Base-by-base conservation (phyloP, 2,329 filamentous ascomycete species). In the Anthostomella pinea region DNA sequence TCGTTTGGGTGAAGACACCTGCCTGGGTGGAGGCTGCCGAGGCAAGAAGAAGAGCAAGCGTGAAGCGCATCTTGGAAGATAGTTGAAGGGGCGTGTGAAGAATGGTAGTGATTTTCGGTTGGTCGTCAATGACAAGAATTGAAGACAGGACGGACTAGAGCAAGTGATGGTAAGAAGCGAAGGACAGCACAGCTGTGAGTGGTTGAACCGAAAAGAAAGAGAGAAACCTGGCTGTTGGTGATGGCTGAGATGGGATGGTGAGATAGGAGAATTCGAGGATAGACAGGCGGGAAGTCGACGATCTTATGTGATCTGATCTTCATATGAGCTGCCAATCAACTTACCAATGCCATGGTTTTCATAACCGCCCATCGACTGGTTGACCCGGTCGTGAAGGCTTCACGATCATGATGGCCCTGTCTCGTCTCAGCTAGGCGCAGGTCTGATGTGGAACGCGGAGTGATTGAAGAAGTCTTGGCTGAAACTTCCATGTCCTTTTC, bases 151-250 rank as follows among this genome's bases (percentile, higher is more conserved):
- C 21, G 30, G 4, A 42, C 44, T 22, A 32, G 41, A 43, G 14
- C 25, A 38, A 45, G 38, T 38, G 35, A 44, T 43, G 44, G 38
- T 24, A 48, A 49, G 48, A 53, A 56, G 25, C 16, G 47, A 54
- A 50, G 27, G 36, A 56, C 53, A 57, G 53, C 52, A 44, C 53
- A 56, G 53, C 54, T 57, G 54, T 51, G 31, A 32, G 30, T 25
- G 34, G 17, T 22, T 34, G n/a, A 35, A 30, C 16, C 18, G 28
- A 43, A 22, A 16, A 18, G n/a, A 38, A 35, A 21, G 33, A 33
- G 17, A 33, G 14, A 23, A 36, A 11, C 19, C 17, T 21, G 38
- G 33, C 48, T 30, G 39, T 30, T 37, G 28, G 30, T 26, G 26
- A 36, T 34, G 39, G 40, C 43, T 36, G 39, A 33, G 23, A 40